Conservation (phyloP, 2,329 filamentous ascomycete genomes). For the Arthroderma uncinatum region DNA sequence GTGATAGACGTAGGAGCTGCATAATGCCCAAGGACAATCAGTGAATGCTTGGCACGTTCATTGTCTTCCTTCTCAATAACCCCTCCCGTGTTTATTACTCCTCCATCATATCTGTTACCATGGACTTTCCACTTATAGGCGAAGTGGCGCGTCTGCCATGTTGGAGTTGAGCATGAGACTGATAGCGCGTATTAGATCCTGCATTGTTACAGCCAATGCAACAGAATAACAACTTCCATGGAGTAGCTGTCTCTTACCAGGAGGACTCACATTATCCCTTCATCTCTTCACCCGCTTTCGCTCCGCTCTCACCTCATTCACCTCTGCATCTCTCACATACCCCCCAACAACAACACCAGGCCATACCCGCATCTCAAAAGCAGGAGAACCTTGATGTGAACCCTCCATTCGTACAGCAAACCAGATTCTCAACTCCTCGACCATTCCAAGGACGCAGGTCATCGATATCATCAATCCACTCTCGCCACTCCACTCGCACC, state of each 20-base stretch:
- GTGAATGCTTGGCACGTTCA: not conserved
- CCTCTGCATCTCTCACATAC: conserved; percentile 20
- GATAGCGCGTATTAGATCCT: conserved; percentile 38
- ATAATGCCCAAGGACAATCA: not conserved
- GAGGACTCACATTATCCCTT: conserved; percentile 25
- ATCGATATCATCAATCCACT: conserved; percentile 61
- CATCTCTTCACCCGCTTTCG: conserved; percentile 20
- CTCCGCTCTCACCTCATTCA: conserved; percentile 29
- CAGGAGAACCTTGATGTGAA: not conserved
- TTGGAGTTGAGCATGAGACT: conserved; percentile 3
- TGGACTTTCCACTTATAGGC: not conserved
- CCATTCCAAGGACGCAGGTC: conserved; percentile 46
- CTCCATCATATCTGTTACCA: not conserved
- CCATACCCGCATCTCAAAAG: conserved; percentile 19
- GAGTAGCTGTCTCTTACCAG: conserved; percentile 25
- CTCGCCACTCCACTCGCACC: conserved; percentile 48
- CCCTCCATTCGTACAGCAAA: conserved; percentile 55
- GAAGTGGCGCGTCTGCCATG: not conserved
- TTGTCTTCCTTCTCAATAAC: not conserved
- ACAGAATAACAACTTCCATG: conserved; percentile 21
- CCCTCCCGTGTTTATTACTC: not conserved
- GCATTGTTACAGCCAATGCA: conserved; percentile 46
- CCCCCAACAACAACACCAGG: conserved; percentile 17
- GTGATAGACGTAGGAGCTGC: not conserved
- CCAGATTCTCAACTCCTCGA: conserved; percentile 41